Evolutionary conservation across 2,329 filamentous ascomycete genomes (phyloP).

Genomic region (Neonectria neomacrospora): DNA sequence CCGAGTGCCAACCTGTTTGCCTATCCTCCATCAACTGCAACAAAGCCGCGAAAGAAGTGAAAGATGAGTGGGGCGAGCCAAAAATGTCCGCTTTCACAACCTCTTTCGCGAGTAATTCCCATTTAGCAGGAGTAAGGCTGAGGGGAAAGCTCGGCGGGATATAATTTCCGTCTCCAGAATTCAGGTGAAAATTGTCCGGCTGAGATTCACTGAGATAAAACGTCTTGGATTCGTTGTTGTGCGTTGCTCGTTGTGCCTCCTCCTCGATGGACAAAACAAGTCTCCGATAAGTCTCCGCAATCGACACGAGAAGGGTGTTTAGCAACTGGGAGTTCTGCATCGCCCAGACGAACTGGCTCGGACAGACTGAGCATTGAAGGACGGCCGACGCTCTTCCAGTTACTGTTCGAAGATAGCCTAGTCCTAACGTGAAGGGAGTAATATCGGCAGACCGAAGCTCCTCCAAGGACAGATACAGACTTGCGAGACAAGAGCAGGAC

Average conservation of each 20-base stretch:
- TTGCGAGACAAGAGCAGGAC: conserved; percentile 40
- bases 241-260: conserved; percentile 32
- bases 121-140: conserved; percentile 33
- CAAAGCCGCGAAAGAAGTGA: conserved; percentile 25
- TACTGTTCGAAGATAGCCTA: conserved; percentile 33
- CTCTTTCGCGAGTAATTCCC: conserved; percentile 36
- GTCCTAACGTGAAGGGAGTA: conserved; percentile 31
- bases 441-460: conserved; percentile 38
- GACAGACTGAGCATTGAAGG: conserved; percentile 39
- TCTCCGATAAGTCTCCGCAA: conserved; percentile 42
- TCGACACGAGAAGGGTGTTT: conserved; percentile 39
- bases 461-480: conserved; percentile 39
- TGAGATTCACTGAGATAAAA: conserved; percentile 30
- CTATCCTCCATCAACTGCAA: conserved; percentile 42
- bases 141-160: conserved; percentile 19
- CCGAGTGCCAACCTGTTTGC: conserved; percentile 40
- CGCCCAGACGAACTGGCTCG: conserved; percentile 41
- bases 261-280: conserved; percentile 36
- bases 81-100: conserved; percentile 38
- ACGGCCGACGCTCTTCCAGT: conserved; percentile 29
- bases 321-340: conserved; percentile 44
- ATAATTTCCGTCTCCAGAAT: not conserved
- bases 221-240: conserved; percentile 30
- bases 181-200: not conserved
- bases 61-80: conserved; percentile 11